phyloP scores from a whole-genome alignment of 257 asterid species.

The Nicotiana tabacum region DNA sequence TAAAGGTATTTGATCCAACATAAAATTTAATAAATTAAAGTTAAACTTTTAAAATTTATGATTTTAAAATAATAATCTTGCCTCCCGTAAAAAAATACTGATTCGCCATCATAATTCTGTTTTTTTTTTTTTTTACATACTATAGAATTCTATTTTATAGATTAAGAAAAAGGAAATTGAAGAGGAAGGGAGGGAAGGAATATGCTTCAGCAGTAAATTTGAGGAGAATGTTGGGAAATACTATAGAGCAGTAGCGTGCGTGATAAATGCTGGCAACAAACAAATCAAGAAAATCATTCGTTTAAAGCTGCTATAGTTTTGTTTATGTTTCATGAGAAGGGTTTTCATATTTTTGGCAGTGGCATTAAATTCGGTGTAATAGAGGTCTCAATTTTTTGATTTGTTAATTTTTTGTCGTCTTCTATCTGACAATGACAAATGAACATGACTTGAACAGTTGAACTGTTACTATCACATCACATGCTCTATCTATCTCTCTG shows the following conservation, averaged over 20 bases:
- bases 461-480: slow-evolving; percentile 21
- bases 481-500: background rate
- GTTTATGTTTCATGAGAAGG: background rate
- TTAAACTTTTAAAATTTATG: no score
- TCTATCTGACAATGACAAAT: slow-evolving; percentile 16
- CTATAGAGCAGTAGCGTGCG: no score
- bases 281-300: background rate
- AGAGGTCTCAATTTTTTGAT: slow-evolving; percentile 9
- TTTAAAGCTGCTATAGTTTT: background rate
- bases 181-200: background rate
- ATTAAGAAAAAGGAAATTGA: no score
- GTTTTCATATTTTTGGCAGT: background rate
- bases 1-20: no score
- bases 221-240: background rate
- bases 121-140: no score
- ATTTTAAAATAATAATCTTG: no score
- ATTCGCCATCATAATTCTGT: no score
- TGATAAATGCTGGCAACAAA: no score
- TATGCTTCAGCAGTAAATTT: background rate
- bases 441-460: slow-evolving; percentile 10
- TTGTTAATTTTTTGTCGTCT: slow-evolving; percentile 6
- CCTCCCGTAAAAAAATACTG: no score
- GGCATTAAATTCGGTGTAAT: slow-evolving; percentile 26
- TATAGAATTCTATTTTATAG: no score
- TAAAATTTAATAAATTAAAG: no score